phyloP scores from a whole-genome alignment of 163 green algal species.

The Chloromonas sp. region DNA sequence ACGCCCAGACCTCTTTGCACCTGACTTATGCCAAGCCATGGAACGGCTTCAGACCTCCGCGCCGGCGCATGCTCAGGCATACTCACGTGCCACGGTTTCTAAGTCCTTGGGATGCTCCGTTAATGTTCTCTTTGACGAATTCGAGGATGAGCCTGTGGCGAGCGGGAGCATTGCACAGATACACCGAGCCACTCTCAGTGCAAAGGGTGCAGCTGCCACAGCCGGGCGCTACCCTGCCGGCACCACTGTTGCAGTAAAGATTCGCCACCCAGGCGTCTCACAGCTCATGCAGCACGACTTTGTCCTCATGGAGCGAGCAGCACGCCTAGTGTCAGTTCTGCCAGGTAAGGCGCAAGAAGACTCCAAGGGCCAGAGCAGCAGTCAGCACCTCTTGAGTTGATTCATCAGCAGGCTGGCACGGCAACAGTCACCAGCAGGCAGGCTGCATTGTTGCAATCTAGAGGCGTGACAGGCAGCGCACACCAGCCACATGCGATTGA shows the following conservation, averaged over 20 bases:
- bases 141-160: constrained; percentile 79
- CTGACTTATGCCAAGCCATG: constrained; percentile 74
- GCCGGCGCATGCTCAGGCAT: constrained; percentile 52
- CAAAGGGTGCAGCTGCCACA: constrained; percentile 49
- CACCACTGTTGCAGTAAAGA: neutral
- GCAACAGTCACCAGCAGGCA: neutral
- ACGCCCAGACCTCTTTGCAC: constrained; percentile 86
- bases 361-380: no score
- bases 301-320: constrained; percentile 75
- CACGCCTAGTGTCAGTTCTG: constrained; percentile 36
- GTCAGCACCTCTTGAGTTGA: no score
- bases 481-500: neutral
- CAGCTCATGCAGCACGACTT: constrained; percentile 81
- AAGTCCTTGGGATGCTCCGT: constrained; percentile 41
- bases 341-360: constrained; percentile 69
- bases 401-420: no score
- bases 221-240: neutral
- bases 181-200: neutral
- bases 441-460: neutral
- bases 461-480: neutral
- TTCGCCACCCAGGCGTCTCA: constrained; percentile 70
- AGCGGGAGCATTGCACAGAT: constrained; percentile 91
- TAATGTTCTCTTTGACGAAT: constrained; percentile 70
- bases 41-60: constrained; percentile 74
- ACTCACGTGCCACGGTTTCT: constrained; percentile 33